phyloP scores from a whole-genome alignment of 2,329 filamentous ascomycete genomes.

The Sporothrix brunneoviolacea region DNA sequence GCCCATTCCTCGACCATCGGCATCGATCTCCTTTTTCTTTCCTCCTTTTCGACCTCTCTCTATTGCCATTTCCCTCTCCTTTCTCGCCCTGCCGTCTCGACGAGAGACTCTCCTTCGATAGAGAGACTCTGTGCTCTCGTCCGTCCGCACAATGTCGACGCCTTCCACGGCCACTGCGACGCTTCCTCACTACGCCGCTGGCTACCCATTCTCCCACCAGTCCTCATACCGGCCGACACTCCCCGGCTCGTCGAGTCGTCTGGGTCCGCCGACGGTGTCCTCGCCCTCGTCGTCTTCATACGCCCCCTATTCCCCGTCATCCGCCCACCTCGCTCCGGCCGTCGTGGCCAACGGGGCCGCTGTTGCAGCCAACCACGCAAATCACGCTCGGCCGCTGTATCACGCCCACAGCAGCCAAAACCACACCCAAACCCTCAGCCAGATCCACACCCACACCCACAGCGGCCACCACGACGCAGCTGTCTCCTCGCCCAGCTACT shows the following conservation, averaged over 20 bases:
- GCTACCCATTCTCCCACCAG: conserved; percentile 54
- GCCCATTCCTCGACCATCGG: conserved; percentile 1
- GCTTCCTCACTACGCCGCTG: conserved; percentile 60
- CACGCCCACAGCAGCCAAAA: conserved; percentile 10
- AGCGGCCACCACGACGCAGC: conserved; percentile 12
- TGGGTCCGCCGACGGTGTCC: conserved; percentile 28
- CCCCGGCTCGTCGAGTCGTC: conserved; percentile 31
- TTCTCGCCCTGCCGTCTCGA: background rate
- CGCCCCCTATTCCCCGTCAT: conserved; percentile 20
- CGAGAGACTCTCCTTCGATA: conserved; percentile 1
- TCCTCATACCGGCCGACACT: conserved; percentile 30
- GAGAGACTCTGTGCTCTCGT: background rate
- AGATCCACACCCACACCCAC: conserved; percentile 7
- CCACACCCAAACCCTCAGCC: conserved; percentile 9
- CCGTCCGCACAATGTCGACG: conserved; percentile 60
- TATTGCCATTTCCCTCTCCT: background rate
- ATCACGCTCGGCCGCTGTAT: conserved; percentile 6
- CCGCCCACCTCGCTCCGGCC: conserved; percentile 9
- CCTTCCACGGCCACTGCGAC: conserved; percentile 71
- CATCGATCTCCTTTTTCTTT: no score
- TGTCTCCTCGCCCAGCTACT: conserved; percentile 25
- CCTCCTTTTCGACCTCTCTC: background rate
- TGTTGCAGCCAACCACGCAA: conserved; percentile 6
- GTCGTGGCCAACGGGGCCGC: conserved; percentile 12
- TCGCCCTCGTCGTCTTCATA: conserved; percentile 23